Evolutionary conservation across 345 rosid species (phyloP).

Genomic region (Sonneratia caseolaris): DNA sequence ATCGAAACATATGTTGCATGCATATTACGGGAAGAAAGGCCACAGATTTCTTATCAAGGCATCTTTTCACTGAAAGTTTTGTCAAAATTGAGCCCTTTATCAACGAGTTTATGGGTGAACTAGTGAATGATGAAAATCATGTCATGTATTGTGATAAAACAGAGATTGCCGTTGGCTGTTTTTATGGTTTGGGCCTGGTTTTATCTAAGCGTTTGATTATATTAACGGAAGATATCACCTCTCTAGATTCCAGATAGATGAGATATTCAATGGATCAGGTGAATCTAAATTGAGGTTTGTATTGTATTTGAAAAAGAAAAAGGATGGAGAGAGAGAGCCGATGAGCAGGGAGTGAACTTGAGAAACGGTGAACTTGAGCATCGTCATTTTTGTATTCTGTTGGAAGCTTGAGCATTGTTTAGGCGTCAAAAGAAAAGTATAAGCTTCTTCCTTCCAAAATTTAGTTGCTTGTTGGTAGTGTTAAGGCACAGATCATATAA

Average conservation of each 20-base stretch:
- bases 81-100: background rate
- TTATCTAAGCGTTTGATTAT: background rate
- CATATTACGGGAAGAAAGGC: background rate
- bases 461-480: background rate
- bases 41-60: background rate
- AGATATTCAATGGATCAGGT: background rate
- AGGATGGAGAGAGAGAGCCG: background rate
- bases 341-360: background rate
- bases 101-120: too few relatives aligned
- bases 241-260: background rate
- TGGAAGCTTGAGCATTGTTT: background rate
- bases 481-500: background rate
- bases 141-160: background rate
- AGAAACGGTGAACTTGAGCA: background rate
- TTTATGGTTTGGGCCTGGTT: too few relatives aligned
- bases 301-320: background rate
- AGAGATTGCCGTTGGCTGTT: background rate
- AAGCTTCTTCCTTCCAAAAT: background rate
- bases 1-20: background rate
- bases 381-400: background rate
- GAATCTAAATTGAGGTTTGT: background rate
- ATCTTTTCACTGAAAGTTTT: background rate
- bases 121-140: background rate
- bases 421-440: background rate
- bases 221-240: background rate